phyloP scores from a whole-genome alignment of 164 flowering plant genomes.

The Sedum album region DNA sequence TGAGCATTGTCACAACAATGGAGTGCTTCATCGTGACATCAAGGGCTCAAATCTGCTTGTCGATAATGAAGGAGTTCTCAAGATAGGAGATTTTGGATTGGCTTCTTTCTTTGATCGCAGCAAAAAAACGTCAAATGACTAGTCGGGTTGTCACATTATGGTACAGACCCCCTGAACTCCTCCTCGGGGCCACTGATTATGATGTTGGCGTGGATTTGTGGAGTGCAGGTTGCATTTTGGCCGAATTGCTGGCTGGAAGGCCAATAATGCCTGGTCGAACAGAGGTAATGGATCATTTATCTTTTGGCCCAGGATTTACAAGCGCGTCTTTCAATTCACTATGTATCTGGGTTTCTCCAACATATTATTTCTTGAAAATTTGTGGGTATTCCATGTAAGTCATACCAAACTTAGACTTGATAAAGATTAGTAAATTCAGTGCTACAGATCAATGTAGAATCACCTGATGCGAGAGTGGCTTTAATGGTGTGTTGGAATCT shows the following conservation, averaged over 20 bases:
- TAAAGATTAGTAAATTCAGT: background rate
- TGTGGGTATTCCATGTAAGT: background rate
- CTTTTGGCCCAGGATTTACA: background rate
- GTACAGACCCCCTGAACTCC: constrained; percentile 56
- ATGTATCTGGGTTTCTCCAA: background rate
- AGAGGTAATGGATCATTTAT: constrained; percentile 26
- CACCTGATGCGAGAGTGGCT: background rate
- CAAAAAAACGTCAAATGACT: constrained; percentile 43
- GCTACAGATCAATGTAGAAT: background rate
- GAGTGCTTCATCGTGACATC: constrained; percentile 1
- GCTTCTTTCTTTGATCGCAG: constrained; percentile 40
- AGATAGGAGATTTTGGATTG: constrained; percentile 55
- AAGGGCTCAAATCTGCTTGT: constrained; percentile 4
- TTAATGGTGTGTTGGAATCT: background rate
- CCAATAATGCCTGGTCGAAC: constrained; percentile 59
- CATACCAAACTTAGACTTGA: background rate
- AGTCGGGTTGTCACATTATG: constrained; percentile 59
- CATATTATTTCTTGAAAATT: background rate
- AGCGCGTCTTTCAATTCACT: background rate
- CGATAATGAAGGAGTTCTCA: background rate
- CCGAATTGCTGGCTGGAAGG: constrained; percentile 47
- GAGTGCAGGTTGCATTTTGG: constrained; percentile 60
- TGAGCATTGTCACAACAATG: constrained; percentile 1
- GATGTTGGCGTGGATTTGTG: constrained; percentile 49
- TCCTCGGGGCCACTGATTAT: constrained; percentile 52